These are phyloP conservation scores for Rhododendron vialii DNA, from an alignment of 148 eudicot genomes.

Conservation along the genomic window DNA sequence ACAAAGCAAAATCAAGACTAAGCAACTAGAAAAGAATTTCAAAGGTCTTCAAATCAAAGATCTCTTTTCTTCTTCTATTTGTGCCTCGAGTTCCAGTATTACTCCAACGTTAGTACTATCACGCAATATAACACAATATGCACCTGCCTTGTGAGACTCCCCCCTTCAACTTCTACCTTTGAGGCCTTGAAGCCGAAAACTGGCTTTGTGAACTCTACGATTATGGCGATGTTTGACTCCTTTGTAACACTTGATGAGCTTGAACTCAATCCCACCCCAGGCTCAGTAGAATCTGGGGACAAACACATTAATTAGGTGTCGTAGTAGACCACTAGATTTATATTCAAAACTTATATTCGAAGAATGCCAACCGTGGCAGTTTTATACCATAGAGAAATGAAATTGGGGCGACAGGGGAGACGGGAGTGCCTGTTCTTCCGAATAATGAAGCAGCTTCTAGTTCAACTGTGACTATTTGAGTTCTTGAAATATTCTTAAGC, in stretches of 20 bases:
- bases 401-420: constrained; percentile 8
- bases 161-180: constrained; percentile 20
- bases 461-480: constrained; percentile 15
- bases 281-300: constrained; percentile 10
- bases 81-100: not conserved
- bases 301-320: not conserved
- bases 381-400: constrained; percentile 14
- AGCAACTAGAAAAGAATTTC: not conserved
- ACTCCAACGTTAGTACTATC: not conserved
- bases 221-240: constrained; percentile 3
- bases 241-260: constrained; percentile 1
- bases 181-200: constrained; percentile 15
- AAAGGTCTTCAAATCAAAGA: not conserved
- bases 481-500: constrained; percentile 11
- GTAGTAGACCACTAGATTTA: not conserved
- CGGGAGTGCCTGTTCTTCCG: constrained; percentile 7
- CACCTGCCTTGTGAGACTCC: constrained; percentile 20
- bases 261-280: constrained; percentile 17
- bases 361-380: not conserved
- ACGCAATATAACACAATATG: not conserved
- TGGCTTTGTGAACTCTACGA: constrained; percentile 16
- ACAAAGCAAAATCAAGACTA: not conserved
- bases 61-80: not conserved
- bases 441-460: constrained; percentile 17
- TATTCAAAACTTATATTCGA: not conserved